Conservation (phyloP, 2,329 filamentous ascomycete species). For the Corniculantispora saksenae region DNA sequence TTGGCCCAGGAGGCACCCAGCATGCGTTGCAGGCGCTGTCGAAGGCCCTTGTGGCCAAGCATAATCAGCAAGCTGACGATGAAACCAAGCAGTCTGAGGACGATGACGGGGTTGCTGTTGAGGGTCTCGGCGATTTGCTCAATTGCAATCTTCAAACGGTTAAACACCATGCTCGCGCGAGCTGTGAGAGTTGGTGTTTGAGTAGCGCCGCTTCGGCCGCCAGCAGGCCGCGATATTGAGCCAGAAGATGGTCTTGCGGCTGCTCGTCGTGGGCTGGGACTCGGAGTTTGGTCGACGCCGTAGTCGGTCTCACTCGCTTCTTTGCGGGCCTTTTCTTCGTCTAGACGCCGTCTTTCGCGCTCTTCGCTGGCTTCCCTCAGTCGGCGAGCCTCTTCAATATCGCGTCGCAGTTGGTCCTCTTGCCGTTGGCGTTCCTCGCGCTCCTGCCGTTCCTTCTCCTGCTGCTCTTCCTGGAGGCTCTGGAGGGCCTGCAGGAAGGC, state of each 20-base stretch:
- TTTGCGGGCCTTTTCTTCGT: slow-evolving; percentile 54
- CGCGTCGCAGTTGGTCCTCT: slow-evolving; percentile 57
- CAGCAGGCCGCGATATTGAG: slow-evolving; percentile 29
- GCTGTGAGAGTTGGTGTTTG: slow-evolving; percentile 41
- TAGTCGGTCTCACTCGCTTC: slow-evolving; percentile 66
- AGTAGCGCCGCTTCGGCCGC: slow-evolving; percentile 28
- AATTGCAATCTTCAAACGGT: slow-evolving; percentile 53
- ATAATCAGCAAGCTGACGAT: slow-evolving; percentile 75
- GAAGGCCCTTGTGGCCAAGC: slow-evolving; percentile 71
- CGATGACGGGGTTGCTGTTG: slow-evolving; percentile 56
- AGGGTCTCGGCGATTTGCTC: slow-evolving; percentile 52
- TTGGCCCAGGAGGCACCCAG: slow-evolving; percentile 76
- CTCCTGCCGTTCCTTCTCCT: slow-evolving; percentile 67
- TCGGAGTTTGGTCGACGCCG: slow-evolving; percentile 60
- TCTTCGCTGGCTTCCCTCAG: slow-evolving; percentile 61
- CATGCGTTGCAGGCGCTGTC: slow-evolving; percentile 71
- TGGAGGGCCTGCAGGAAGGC: slow-evolving; percentile 85
- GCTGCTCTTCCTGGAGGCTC: slow-evolving; percentile 79
- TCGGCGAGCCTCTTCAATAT: slow-evolving; percentile 58
- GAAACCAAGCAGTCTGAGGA: slow-evolving; percentile 72
- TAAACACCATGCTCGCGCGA: slow-evolving; percentile 54
- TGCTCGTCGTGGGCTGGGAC: slow-evolving; percentile 5
- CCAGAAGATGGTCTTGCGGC: slow-evolving; percentile 1
- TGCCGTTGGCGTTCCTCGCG: slow-evolving; percentile 58
- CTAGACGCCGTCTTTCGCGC: slow-evolving; percentile 50